These are phyloP conservation scores for Fusarium avenaceum DNA, from an alignment of 2,329 filamentous ascomycete species.

Conservation along the genomic window DNA sequence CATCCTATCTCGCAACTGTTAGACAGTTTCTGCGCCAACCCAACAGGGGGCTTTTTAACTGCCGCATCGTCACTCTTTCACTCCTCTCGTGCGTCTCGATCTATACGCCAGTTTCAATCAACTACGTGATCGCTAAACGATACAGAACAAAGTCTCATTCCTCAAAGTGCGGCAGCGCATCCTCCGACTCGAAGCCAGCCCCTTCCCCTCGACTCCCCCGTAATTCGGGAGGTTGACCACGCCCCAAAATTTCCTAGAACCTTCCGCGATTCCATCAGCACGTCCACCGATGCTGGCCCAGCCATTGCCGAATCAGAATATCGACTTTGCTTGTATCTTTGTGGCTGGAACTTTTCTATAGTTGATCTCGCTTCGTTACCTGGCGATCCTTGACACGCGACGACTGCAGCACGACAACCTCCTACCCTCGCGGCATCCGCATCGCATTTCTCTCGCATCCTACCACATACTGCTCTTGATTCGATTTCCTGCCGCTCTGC, in stretches of 20 bases:
- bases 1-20: conserved; percentile 37
- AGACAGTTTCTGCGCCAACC: conserved; percentile 29
- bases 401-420: conserved; percentile 23
- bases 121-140: conserved; percentile 38
- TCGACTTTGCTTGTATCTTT: conserved; percentile 52
- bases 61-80: conserved; percentile 42
- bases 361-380: conserved; percentile 29
- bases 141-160: conserved; percentile 33
- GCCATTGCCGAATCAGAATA: conserved; percentile 59
- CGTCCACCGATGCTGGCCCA: conserved; percentile 58
- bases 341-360: conserved; percentile 45
- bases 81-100: conserved; percentile 26
- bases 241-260: conserved; percentile 47
- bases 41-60: conserved; percentile 38
- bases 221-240: conserved; percentile 56
- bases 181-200: conserved; percentile 42
- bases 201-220: conserved; percentile 37
- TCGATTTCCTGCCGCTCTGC: conserved; percentile 53
- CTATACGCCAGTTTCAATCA: conserved; percentile 16
- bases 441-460: conserved; percentile 22
- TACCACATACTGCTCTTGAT: conserved; percentile 37
- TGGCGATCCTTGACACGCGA: conserved; percentile 43
- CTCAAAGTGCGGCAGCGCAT: conserved; percentile 43
- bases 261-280: conserved; percentile 46
- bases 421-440: conserved; percentile 13